Evolutionary conservation across 2,329 filamentous ascomycete species (phyloP).

Genomic region (Talaromyces amestolkiae): DNA sequence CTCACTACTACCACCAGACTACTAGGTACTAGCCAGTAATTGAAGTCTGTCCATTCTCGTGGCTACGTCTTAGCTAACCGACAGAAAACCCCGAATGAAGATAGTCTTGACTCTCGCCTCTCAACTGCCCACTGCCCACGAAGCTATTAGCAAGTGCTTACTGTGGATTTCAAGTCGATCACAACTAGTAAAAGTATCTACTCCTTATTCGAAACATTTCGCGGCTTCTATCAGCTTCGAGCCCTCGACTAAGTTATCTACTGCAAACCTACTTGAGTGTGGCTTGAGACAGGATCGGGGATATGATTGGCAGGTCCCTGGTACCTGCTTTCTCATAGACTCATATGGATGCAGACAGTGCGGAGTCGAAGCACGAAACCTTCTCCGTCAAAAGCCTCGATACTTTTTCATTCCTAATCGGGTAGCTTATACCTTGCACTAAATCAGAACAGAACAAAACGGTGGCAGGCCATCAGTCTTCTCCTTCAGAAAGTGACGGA

Average conservation of each 20-base stretch:
- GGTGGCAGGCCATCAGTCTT: not conserved
- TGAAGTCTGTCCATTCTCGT: not conserved
- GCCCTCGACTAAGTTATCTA: not conserved
- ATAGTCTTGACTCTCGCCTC: not conserved
- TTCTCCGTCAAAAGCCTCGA: not conserved
- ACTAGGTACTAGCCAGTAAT: not conserved
- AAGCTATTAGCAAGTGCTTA: not conserved
- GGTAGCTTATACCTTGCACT: not conserved
- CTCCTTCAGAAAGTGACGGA: not conserved
- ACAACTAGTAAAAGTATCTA: constrained; percentile 1
- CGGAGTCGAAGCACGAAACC: not conserved
- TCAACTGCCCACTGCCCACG: not conserved
- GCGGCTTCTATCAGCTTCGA: not conserved
- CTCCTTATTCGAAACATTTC: not conserved
- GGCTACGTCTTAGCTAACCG: not conserved
- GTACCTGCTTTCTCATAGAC: not conserved
- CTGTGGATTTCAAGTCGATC: constrained; percentile 4
- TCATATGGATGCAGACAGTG: not conserved
- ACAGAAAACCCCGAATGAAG: not conserved
- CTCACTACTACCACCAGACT: not conserved
- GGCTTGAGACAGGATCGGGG: not conserved
- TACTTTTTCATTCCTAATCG: not conserved
- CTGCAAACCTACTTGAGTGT: not conserved
- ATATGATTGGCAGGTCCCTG: constrained; percentile 1
- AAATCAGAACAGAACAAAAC: constrained; percentile 6